Percentiles rank a stretch among this genome's conserved stretches.
Evolutionary conservation across 495 filamentous ascomycete species (phyloP).

Genomic region (Penicillium arizonense): DNA sequence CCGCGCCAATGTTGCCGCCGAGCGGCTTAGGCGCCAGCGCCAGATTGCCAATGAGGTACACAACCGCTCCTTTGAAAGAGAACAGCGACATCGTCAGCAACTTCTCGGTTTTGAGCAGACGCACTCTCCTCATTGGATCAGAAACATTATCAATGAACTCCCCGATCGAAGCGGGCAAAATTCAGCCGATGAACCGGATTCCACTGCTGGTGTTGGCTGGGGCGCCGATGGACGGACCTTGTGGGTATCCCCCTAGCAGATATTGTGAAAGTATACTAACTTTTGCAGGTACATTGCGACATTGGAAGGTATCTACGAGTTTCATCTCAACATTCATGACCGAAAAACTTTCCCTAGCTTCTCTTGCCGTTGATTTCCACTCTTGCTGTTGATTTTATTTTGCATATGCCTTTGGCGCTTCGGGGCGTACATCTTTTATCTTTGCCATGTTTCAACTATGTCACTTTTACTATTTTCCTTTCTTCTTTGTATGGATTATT

Average conservation of each 20-base stretch:
- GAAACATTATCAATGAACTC: constrained; percentile 41
- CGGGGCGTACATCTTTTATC: constrained; percentile 8
- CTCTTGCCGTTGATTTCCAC: constrained; percentile 48
- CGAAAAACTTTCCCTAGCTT: constrained; percentile 65
- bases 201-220: constrained; percentile 69
- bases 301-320: constrained; percentile 72
- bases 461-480: constrained; percentile 13
- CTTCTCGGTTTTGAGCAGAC: constrained; percentile 34
- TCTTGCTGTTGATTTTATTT: constrained; percentile 3
- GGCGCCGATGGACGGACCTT: constrained; percentile 65
- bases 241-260: constrained; percentile 48
- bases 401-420: constrained; percentile 21
- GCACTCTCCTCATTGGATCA: constrained; percentile 43
- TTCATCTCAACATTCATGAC: constrained; percentile 61
- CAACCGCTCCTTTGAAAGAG: constrained; percentile 30
- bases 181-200: constrained; percentile 37
- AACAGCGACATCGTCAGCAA: constrained; percentile 34
- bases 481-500: constrained; percentile 20
- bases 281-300: constrained; percentile 65
- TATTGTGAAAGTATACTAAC: constrained; percentile 3
- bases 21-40: constrained; percentile 43
- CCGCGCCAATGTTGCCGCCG: constrained; percentile 40
- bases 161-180: constrained; percentile 39
- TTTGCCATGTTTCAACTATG: constrained; percentile 4
- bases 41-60: constrained; percentile 39